Conservation (phyloP, 1,139 yeast species). For the Blastobotrys aristatus region DNA sequence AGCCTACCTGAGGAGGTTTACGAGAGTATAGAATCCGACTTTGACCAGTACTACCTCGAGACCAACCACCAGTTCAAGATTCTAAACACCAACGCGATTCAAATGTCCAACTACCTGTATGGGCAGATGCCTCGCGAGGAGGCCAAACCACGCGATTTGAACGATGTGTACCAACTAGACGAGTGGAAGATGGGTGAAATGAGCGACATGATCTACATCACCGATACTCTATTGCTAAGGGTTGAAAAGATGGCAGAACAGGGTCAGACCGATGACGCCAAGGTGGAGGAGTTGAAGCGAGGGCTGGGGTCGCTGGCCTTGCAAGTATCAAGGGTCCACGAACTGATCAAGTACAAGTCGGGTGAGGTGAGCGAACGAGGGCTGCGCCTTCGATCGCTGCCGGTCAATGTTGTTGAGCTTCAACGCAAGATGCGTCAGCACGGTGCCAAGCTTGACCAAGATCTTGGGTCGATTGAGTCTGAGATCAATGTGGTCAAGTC, state of each 20-base stretch:
- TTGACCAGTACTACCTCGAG: conserved; percentile 19
- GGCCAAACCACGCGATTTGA: conserved; percentile 13
- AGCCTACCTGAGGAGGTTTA: conserved; percentile 1
- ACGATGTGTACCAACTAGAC: conserved; percentile 19
- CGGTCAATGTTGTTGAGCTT: conserved; percentile 26
- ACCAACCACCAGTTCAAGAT: conserved; percentile 21
- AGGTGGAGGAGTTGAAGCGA: conserved; percentile 17
- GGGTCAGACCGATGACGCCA: conserved; percentile 11
- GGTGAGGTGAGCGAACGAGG: conserved; percentile 22
- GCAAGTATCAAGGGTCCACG: conserved; percentile 23
- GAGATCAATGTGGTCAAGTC: conserved; percentile 22
- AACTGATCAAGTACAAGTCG: conserved; percentile 18
- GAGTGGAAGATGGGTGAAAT: conserved; percentile 24
- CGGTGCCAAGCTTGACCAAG: conserved; percentile 17
- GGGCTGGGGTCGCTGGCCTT: conserved; percentile 18
- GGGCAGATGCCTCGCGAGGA: conserved; percentile 12
- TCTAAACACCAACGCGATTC: conserved; percentile 13
- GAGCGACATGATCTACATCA: conserved; percentile 15
- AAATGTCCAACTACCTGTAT: conserved; percentile 5
- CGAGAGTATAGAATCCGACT: conserved; percentile 1
- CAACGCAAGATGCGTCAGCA: conserved; percentile 22
- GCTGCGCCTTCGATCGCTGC: conserved; percentile 22
- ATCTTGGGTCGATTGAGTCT: conserved; percentile 21
- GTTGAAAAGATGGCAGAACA: conserved; percentile 11
- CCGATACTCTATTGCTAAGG: conserved; percentile 17